These are phyloP conservation scores for Leishmania lainsoni DNA, from an alignment of 208 protist species.

Conservation along the genomic window DNA sequence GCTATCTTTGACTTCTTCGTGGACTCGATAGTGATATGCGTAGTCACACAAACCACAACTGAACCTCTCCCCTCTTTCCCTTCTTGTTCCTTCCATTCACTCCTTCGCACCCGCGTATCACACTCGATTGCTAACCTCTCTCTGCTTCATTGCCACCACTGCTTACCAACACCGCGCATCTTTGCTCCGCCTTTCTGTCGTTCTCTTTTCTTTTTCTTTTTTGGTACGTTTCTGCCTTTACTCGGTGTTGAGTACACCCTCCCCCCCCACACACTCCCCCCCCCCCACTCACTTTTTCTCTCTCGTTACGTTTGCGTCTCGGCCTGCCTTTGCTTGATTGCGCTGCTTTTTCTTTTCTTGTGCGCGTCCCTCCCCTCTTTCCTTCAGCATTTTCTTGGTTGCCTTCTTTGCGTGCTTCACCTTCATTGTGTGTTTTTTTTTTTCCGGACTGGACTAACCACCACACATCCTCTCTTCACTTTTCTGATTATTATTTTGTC, in stretches of 20 bases:
- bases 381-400: not conserved
- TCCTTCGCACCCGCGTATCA: not conserved
- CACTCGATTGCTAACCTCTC: not conserved
- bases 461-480: too few relatives aligned
- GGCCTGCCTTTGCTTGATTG: not conserved
- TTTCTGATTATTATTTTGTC: too few relatives aligned
- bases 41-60: too few relatives aligned
- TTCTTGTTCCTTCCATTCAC: not conserved
- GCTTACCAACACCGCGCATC: not conserved
- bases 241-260: not conserved
- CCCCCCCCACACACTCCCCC: not conserved
- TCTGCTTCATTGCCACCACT: not conserved
- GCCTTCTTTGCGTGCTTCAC: not conserved
- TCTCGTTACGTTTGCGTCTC: not conserved
- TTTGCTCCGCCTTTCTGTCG: not conserved
- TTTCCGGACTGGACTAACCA: not conserved
- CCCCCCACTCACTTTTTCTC: not conserved
- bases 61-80: not conserved
- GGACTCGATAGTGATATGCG: too few relatives aligned
- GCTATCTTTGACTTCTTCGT: too few relatives aligned
- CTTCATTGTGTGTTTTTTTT: not conserved
- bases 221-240: not conserved
- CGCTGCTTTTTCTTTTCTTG: not conserved
- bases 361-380: too few relatives aligned
- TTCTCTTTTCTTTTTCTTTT: not conserved